Evolutionary conservation across 441 rosid species (phyloP).

Genomic region (Brassica hybrid): DNA sequence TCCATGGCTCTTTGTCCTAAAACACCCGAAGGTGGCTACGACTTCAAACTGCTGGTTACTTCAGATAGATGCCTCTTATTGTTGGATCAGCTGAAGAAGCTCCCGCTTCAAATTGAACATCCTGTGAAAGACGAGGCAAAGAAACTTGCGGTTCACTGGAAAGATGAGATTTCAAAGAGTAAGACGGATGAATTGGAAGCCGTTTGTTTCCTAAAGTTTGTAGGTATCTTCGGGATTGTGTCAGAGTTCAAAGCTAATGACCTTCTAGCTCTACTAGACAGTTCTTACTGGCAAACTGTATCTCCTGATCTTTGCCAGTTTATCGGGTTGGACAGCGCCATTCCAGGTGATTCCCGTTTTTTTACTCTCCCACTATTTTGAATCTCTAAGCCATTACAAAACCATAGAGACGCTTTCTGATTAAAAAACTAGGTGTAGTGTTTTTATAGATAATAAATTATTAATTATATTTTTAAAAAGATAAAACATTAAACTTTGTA

Average conservation of each 20-base stretch:
- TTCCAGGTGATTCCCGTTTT: conserved; percentile 30
- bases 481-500: too few species aligned
- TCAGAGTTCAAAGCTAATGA: conserved; percentile 38
- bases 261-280: conserved; percentile 32
- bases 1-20: conserved; percentile 36
- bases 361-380: neutral
- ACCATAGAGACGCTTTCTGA: too few species aligned
- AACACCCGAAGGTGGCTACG: conserved; percentile 14
- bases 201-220: conserved; percentile 37
- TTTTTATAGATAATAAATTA: too few species aligned
- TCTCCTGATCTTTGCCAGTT: conserved; percentile 42
- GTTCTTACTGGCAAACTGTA: conserved; percentile 25
- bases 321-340: conserved; percentile 21
- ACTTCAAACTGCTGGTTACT: conserved; percentile 35
- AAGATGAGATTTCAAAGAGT: conserved; percentile 28
- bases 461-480: too few species aligned
- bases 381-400: too few species aligned
- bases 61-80: conserved; percentile 28
- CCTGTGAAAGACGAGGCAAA: conserved; percentile 29
- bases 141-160: conserved; percentile 37
- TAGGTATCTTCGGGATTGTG: conserved; percentile 33
- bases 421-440: too few species aligned
- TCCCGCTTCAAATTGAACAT: conserved; percentile 11
- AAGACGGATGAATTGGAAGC: conserved; percentile 36
- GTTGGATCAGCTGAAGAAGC: conserved; percentile 35